A percentile compares a stretch with the other conserved stretches of the same genome.
Evolutionary conservation across 2,329 filamentous ascomycete species (phyloP).

Genomic region (Parasarocladium wereldwijsianum): DNA sequence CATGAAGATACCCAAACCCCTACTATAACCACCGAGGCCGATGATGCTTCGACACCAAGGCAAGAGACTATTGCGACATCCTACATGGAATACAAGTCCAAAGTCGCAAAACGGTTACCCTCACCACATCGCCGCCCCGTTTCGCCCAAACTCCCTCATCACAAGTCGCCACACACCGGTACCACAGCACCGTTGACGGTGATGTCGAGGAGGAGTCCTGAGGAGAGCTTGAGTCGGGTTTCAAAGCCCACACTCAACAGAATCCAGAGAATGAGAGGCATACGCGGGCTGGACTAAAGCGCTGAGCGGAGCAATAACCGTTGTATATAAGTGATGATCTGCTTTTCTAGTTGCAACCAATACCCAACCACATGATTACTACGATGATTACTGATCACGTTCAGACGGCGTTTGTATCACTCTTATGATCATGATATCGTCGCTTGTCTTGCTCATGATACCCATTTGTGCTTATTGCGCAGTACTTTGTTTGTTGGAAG

Average conservation of each 20-base stretch:
- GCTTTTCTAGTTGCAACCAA: slow-evolving; percentile 23
- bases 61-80: slow-evolving; percentile 17
- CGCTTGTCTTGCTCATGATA: too few species aligned
- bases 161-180: too few species aligned
- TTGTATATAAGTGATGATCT: slow-evolving; percentile 26
- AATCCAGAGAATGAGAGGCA: slow-evolving; percentile 25
- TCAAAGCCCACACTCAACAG: slow-evolving; percentile 29
- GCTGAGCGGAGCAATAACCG: slow-evolving; percentile 13
- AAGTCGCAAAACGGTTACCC: slow-evolving; percentile 17
- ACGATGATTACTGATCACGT: slow-evolving; percentile 10
- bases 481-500: too few species aligned
- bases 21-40: slow-evolving; percentile 23
- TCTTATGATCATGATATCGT: too few species aligned
- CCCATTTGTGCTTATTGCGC: too few species aligned
- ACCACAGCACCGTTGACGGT: slow-evolving; percentile 14
- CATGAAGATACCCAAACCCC: slow-evolving; percentile 4
- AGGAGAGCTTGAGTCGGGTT: slow-evolving; percentile 29
- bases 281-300: slow-evolving; percentile 22
- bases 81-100: slow-evolving; percentile 22
- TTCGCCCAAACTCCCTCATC: slow-evolving; percentile 22
- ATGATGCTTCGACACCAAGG: slow-evolving; percentile 29
- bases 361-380: slow-evolving; percentile 22
- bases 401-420: slow-evolving; percentile 1
- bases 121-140: slow-evolving; percentile 18
- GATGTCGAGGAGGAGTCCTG: slow-evolving; percentile 25